Conservation (phyloP, 352 stramenopile species). For the Globisporangium splendens region DNA sequence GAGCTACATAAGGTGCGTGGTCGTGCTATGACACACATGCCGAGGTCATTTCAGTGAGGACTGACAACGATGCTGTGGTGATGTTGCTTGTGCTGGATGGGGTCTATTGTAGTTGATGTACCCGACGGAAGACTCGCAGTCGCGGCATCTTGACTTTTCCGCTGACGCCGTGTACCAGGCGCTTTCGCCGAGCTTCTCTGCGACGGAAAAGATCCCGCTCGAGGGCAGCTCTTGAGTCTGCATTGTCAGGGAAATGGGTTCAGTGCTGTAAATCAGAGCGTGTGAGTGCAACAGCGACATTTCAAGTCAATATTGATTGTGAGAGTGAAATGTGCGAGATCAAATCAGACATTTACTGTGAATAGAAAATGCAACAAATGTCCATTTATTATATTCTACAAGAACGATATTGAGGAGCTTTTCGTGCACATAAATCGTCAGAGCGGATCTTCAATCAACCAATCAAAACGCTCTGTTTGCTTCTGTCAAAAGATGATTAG, state of each 20-base stretch:
- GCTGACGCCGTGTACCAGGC: conserved; percentile 40
- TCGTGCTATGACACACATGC: neutral
- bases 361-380: no score
- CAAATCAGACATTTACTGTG: no score
- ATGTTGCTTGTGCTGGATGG: conserved; percentile 3
- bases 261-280: no score
- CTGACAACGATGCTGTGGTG: no score
- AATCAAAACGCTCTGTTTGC: neutral
- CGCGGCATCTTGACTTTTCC: conserved; percentile 31
- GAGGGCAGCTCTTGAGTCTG: no score
- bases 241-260: no score
- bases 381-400: neutral
- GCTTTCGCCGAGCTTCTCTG: conserved; percentile 19
- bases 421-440: no score
- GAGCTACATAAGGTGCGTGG: conserved; percentile 34
- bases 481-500: conserved; percentile 8
- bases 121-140: conserved; percentile 3
- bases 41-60: no score
- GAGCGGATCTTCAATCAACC: neutral
- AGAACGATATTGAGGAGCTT: no score
- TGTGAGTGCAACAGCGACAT: neutral
- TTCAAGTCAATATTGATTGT: no score
- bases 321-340: no score
- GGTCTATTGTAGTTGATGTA: conserved; percentile 9
- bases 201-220: conserved; percentile 44